Percentiles rank a stretch among this genome's conserved stretches.
These are phyloP conservation scores for Oenanthe sinensis DNA, from an alignment of 129 eudicot genomes.

Conservation along the genomic window DNA sequence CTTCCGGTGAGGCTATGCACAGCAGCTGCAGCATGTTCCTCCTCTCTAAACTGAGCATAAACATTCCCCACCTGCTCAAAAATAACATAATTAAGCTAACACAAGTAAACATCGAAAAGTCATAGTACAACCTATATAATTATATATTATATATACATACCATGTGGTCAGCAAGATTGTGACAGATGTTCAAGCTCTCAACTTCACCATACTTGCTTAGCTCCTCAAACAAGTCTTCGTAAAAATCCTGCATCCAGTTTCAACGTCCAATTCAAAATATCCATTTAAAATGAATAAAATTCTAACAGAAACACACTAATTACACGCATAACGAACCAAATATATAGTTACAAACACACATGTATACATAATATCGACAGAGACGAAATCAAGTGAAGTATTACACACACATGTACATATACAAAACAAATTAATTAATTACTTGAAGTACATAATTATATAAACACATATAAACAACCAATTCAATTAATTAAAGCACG, in stretches of 20 bases:
- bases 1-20: constrained; percentile 79
- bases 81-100: background rate
- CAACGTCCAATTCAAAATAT: background rate
- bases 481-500: background rate
- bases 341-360: background rate
- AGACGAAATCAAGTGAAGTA: background rate
- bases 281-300: background rate
- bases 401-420: background rate
- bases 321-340: background rate
- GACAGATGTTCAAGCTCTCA: constrained; percentile 91
- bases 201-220: constrained; percentile 93
- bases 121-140: too few relatives aligned
- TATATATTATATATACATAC: constrained; percentile 27
- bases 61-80: constrained; percentile 75
- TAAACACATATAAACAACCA: background rate
- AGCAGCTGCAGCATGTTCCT: constrained; percentile 90
- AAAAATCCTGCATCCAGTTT: constrained; percentile 51
- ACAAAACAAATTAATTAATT: too few relatives aligned
- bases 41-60: constrained; percentile 95
- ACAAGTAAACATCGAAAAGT: too few relatives aligned
- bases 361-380: background rate
- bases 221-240: constrained; percentile 89
- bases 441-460: too few relatives aligned
- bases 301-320: background rate
- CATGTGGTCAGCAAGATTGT: constrained; percentile 97